Percentiles rank a stretch among this genome's conserved stretches.
Conservation (phyloP, 805 yeast species). For the Jamesozyma piceae region DNA sequence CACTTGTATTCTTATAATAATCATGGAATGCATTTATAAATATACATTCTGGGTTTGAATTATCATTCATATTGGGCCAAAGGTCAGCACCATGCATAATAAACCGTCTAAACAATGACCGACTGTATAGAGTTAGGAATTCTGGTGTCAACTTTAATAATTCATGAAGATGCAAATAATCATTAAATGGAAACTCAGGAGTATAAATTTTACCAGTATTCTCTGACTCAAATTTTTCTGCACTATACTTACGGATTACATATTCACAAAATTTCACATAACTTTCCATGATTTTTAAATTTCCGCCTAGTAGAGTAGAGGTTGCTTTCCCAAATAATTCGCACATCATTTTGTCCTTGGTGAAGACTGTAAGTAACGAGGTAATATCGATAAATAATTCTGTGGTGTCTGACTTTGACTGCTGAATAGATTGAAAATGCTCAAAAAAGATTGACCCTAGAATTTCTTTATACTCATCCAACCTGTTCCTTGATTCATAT, state of each 20-base stretch:
- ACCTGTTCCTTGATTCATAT: not conserved
- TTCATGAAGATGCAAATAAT: not conserved
- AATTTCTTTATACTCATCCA: not conserved
- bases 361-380: too few species aligned
- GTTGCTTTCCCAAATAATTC: not conserved
- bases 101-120: slow-evolving; percentile 12
- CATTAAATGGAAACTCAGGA: not conserved
- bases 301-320: not conserved
- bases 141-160: not conserved
- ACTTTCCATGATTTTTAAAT: not conserved
- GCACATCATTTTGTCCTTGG: not conserved
- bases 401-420: too few species aligned
- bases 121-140: slow-evolving; percentile 7
- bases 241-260: not conserved
- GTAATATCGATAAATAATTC: too few species aligned
- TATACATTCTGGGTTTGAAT: not conserved
- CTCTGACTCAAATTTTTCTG: too few species aligned
- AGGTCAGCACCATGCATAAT: slow-evolving; percentile 8
- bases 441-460: not conserved
- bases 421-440: too few species aligned
- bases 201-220: too few species aligned
- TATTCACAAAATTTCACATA: not conserved
- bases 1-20: not conserved
- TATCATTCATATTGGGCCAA: not conserved
- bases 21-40: not conserved